Base-by-base conservation (phyloP, 2,329 filamentous ascomycete species). In the Decorospora gaudefroyi region DNA sequence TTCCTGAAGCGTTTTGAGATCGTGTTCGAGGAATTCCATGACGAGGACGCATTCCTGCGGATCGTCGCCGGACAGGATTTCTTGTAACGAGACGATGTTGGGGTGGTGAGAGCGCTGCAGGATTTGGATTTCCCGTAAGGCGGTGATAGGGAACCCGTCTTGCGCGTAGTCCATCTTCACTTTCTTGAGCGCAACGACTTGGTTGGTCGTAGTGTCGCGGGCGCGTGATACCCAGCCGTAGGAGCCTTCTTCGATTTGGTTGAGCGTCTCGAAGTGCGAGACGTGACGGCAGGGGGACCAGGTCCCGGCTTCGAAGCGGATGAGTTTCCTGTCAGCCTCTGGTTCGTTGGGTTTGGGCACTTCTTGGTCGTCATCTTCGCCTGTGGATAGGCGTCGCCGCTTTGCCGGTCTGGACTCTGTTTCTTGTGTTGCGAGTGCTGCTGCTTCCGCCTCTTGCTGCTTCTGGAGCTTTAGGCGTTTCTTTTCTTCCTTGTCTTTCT, bases 21-120 rank as follows among this genome's bases (percentile, higher is more conserved):
- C 93, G 77, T 99, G 93, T 76, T 97, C 92, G 62, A 96, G 78
- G 72, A 97, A 99, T 67, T 96, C 91, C 79, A 99, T 92, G 52
- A 97, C 93, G 44, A 99, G 83, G 70, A 90, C 95, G 55, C 96
- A 86, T 74, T 86, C 81, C 49, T 79, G 75, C 53, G 81, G 70
- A 23, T 71, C 73, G 48, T 85, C 82, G 3, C 89, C 88, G 28
- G 92, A 83, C 0, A 97, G 89, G 6, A 97, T 86, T 68, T 97
- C 92, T 42, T 83, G 79, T 42, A 99, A 74, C 28, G 78, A 74
- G 9, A 99, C 90, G 51, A 99, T 82, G 68, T 97, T 95, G 39
- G 80, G 75, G 73, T 97, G 90, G 31, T 80, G 76, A 46, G 88
- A 89, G 64, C 88, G 86, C 61, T 86, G 84, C 18, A 99, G 76